Base-by-base conservation (phyloP, 305 asterid genomes). In the Nicotiana rustica region DNA sequence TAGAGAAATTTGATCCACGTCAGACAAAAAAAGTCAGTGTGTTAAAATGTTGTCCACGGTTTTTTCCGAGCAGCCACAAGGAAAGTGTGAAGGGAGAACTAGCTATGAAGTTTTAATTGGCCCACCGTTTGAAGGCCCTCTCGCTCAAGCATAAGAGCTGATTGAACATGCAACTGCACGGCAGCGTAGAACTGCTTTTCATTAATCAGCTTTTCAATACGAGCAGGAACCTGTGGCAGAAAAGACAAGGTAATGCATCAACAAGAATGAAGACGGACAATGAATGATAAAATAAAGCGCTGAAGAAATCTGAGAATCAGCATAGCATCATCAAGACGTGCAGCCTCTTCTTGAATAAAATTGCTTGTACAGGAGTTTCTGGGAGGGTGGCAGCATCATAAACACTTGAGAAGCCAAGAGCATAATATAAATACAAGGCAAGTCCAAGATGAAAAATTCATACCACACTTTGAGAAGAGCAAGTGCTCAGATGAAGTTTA, bases 51-150 rank as follows among this genome's bases (percentile, higher is more conserved):
- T 75, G 64, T 52, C 29, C 65, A 47, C 78, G 9, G 64, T 52
- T 33, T 75, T 60, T 52, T 52, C 17, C 79, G 4, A 52, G 80
- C 65, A 75, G 65, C 80, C 65, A 52, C 47, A 52, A 14, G 66
- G 15, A 18, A 36, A 55, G 55, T 18, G 33, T 44, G 38, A 57
- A 82, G 47, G 6, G 61, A 81, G 52, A 41, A 60, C 47, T 19
- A n/a, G 83, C 44, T 80, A 66, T 49, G 67, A 33, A 65, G 69
- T 41, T 79, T 29, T 49, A 52, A 52, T 21, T 36, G 57, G 90
- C 99, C 78, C 86, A 95, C 99, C 90, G 95, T 92, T 85, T 95
- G 99, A 87, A 97, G 97, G 84, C 99, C 99, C 87, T 97, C 99
- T 86, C 99, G 90, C 89, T 93, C 99, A 81, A 95, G 98, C 99